Conservation (phyloP, 768 basidiomycete species). For the Leccinum olivaceopallidum region DNA sequence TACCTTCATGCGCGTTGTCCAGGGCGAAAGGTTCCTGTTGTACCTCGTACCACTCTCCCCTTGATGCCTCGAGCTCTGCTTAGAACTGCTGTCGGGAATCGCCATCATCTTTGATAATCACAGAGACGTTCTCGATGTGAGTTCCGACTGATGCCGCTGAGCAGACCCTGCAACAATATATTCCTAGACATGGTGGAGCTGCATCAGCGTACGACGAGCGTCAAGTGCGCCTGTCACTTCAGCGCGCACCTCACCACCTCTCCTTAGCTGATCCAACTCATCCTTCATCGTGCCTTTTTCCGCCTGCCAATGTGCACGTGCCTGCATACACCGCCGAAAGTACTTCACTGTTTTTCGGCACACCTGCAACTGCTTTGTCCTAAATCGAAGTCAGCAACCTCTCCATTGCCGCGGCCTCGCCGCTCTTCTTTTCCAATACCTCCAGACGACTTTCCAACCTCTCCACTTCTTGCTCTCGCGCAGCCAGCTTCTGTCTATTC, state of each 20-base stretch:
- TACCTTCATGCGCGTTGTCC: constrained; percentile 21
- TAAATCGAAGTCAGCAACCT: constrained; percentile 36
- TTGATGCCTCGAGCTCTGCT: constrained; percentile 54
- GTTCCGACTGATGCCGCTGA: constrained; percentile 43
- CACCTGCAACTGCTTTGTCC: constrained; percentile 36
- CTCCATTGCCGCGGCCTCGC: constrained; percentile 44
- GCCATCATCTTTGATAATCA: constrained; percentile 42
- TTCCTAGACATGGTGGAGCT: constrained; percentile 39
- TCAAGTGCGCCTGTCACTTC: constrained; percentile 55
- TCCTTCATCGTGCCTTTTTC: constrained; percentile 38
- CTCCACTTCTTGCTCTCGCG: constrained; percentile 37
- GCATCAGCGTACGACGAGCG: constrained; percentile 19
- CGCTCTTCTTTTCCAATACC: constrained; percentile 43
- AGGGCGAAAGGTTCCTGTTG: constrained; percentile 41
- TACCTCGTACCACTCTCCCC: constrained; percentile 52
- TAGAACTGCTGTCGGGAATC: constrained; percentile 50
- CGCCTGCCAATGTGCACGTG: constrained; percentile 28
- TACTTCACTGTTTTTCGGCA: constrained; percentile 45
- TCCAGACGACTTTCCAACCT: constrained; percentile 43
- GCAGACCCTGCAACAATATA: constrained; percentile 47
- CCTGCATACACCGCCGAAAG: constrained; percentile 41
- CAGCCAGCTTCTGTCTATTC: constrained; percentile 40
- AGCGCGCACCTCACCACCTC: constrained; percentile 38
- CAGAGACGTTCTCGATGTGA: constrained; percentile 51
- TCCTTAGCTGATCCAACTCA: constrained; percentile 48